Evolutionary conservation across 345 rosid species (phyloP), one percentile per base, ranked within the genome.

Genomic region (Geranium brycei): DNA sequence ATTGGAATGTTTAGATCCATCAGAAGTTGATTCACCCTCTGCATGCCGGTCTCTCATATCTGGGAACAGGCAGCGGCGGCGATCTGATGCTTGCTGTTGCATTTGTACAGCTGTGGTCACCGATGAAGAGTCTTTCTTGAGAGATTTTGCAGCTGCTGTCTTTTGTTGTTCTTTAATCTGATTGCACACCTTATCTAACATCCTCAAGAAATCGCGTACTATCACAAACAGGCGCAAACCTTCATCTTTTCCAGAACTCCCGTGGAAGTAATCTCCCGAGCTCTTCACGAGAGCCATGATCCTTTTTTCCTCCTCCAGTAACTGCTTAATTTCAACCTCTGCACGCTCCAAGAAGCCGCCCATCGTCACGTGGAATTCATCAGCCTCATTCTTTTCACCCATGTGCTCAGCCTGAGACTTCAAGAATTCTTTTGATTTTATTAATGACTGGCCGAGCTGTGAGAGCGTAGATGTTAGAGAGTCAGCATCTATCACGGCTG

Each of bases 401-500:
- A 57, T 15, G 10, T 57, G 16, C 59, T 57, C 59, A 16, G 7
- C 7, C 19, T 57, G 19, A 16, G 19, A 16, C 19, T 57, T 57
- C 13, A 57, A 4, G 59, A 57, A 57, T 5, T 16, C 59, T 17
- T 17, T 16, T 2, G 59, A 16, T 57, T 57, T 57, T n/a, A 57
- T 7, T 19, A 57, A 15, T 16, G 59, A 16, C 6, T 57, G 18
- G 19, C 59, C 59, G 19, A 57, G 59, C 7, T n/a, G 18, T 16
- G 59, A 16, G 19, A 57, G 19, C 3, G 59, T 57, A 3, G 19
- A 16, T 57, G 59, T n/a, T n/a, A 57, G 16, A 17, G 19, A 16
- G 8, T n/a, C 19, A 0, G 53, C 53, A 47, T 89, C 96, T 16
- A 86, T 57, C 10, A 62, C 14, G 0, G 97, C 99, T n/a, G 99